A percentile compares a stretch with the other conserved stretches of the same genome.
Conservation (phyloP, 148 eudicot genomes). For the Chenopodium berlandieri region DNA sequence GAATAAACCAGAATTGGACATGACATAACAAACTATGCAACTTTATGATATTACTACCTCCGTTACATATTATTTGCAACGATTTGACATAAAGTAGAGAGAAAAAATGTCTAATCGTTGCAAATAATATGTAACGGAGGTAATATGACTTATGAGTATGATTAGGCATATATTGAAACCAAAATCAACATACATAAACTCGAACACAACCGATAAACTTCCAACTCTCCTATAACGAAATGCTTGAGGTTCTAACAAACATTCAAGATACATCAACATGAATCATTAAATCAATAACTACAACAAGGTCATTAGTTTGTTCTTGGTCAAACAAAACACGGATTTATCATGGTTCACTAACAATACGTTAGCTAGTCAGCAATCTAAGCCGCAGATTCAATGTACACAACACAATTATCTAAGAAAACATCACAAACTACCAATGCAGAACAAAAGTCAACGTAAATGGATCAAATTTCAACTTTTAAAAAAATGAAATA, state of each 20-base stretch:
- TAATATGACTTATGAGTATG: too few relatives aligned
- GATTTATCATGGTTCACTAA: neutral
- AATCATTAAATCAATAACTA: neutral
- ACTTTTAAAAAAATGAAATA: neutral
- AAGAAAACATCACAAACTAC: neutral
- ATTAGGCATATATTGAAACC: neutral
- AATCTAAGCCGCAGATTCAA: neutral
- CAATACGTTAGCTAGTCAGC: neutral
- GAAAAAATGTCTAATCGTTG: too few relatives aligned
- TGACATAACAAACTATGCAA: neutral
- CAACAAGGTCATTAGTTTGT: too few relatives aligned
- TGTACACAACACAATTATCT: neutral
- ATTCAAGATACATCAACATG: neutral
- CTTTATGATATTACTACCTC: neutral
- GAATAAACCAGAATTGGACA: neutral
- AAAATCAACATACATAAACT: neutral
- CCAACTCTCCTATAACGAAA: too few relatives aligned
- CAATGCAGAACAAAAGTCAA: neutral
- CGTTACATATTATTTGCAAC: too few relatives aligned
- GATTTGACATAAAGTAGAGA: too few relatives aligned
- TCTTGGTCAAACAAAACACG: neutral
- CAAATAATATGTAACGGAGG: too few relatives aligned
- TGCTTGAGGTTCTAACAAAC: neutral
- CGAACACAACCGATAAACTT: too few relatives aligned
- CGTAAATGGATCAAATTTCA: neutral